These are phyloP conservation scores for Mortierella sp. DNA, from an alignment of 371 early-diverging fungal genomes.

Conservation along the genomic window DNA sequence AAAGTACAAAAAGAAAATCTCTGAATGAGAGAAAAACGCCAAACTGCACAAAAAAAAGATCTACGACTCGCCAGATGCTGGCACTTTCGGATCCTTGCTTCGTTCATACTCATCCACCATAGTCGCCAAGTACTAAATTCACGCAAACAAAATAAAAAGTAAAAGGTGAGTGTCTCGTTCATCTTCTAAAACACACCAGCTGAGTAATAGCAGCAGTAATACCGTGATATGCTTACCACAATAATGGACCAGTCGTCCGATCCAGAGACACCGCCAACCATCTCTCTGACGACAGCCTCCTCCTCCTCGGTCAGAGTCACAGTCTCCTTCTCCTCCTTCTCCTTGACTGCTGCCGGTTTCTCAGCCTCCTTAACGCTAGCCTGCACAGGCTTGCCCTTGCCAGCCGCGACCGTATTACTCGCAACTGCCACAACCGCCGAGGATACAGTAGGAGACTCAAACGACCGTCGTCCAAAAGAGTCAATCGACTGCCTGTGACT, in stretches of 20 bases:
- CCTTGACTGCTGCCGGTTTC: neutral
- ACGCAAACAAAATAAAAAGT: neutral
- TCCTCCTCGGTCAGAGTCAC: conserved; percentile 33
- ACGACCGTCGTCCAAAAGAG: conserved; percentile 15
- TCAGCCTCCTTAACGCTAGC: neutral
- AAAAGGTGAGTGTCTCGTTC: neutral
- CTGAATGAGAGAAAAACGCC: neutral
- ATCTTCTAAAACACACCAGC: too few species aligned
- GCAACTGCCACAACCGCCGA: neutral
- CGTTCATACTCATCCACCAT: conserved; percentile 28
- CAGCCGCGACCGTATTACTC: neutral
- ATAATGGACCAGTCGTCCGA: conserved; percentile 49
- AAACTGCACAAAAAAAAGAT: neutral
- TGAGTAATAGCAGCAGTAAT: neutral
- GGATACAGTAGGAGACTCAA: neutral
- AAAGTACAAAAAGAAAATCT: neutral
- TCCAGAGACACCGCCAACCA: conserved; percentile 51
- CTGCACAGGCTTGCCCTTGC: neutral
- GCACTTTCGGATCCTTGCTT: conserved; percentile 10
- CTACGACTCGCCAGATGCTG: conserved; percentile 3
- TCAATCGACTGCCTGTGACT: conserved; percentile 6
- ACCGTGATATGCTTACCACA: conserved; percentile 25
- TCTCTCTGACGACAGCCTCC: conserved; percentile 38
- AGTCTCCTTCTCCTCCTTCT: neutral
- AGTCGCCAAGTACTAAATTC: conserved; percentile 17